Percentiles rank a stretch among this genome's conserved stretches.
Conservation (phyloP, 2,329 filamentous ascomycete species). For the Aspergillus udagawae region DNA sequence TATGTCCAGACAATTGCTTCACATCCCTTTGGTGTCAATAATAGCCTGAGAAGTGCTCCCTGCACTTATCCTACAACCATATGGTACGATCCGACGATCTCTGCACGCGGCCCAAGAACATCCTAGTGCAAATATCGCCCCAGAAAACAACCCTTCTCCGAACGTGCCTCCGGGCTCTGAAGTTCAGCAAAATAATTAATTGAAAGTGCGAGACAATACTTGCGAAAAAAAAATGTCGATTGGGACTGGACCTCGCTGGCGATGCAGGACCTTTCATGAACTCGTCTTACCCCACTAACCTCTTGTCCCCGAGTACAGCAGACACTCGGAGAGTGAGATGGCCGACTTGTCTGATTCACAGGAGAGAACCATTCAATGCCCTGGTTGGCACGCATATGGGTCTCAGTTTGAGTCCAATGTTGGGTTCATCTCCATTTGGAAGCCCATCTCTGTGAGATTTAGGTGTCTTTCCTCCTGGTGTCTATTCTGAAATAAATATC, state of each 20-base stretch:
- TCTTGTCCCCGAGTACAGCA: constrained; percentile 13
- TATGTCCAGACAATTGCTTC: constrained; percentile 23
- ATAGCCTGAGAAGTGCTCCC: constrained; percentile 19
- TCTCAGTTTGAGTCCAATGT: constrained; percentile 23
- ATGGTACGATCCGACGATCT: constrained; percentile 18
- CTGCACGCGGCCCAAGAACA: constrained; percentile 17
- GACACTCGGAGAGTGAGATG: constrained; percentile 16
- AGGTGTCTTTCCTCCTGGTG: constrained; percentile 7
- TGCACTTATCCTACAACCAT: constrained; percentile 24
- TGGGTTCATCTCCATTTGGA: constrained; percentile 21
- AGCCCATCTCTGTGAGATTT: constrained; percentile 17
- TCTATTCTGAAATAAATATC: background rate
- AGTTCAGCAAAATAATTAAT: background rate
- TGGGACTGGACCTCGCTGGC: background rate
- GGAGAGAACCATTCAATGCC: constrained; percentile 17
- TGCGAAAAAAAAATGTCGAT: background rate
- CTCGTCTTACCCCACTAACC: background rate
- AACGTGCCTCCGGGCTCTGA: background rate
- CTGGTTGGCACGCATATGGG: constrained; percentile 23
- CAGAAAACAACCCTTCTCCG: background rate
- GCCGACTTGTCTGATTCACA: constrained; percentile 15
- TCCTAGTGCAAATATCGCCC: constrained; percentile 9
- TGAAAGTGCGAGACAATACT: background rate
- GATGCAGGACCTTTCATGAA: background rate
- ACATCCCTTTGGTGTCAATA: constrained; percentile 14